Base-by-base conservation (phyloP, 2,329 filamentous ascomycete genomes). In the Phialophora chinensis region DNA sequence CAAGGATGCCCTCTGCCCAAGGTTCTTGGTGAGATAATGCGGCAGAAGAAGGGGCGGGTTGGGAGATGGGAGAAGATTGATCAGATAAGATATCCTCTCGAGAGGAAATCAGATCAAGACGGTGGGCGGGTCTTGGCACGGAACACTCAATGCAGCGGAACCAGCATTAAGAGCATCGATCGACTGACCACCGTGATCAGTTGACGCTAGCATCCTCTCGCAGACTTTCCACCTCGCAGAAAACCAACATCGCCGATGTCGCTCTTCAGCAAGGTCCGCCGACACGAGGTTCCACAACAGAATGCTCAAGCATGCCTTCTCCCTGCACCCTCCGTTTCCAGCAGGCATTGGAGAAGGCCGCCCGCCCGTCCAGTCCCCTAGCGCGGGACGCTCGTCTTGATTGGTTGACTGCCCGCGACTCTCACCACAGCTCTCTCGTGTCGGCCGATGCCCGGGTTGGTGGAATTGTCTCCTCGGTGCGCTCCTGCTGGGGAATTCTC, bases 81-180 rank as follows among this genome's bases (percentile, higher is more conserved):
- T 63, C 62, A 59, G 62, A 63, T 63, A 63, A 63, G 62, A 63
- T 63, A 54, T 54, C 52, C 52, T 54, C 23, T 20, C 20, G 47
- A 23, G 20, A 49, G 42, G 42, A 6, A 47, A 47, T 8, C 57
- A 60, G 23, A 47, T 14, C 25, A 27, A 14, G 17, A 2, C 14
- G 38, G 12, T 35, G 57, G 27, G 42, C 17, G 29, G 17, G 33
- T 31, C 38, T 60, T 47, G 57, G 57, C 47, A n/a, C 23, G 57
- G 29, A 54, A 31, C 47, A 10, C 17, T 27, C 47, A 12, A 23
- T 7, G 8, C 47, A 50, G 47, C 47, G 47, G 47, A 50, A 50
- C n/a, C n/a, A 23, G 47, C 47, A 25, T 1, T 1, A 49, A 12
- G 47, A 50, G 23, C 20, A 50, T 25, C n/a, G 17, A n/a, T 23